phyloP scores from a whole-genome alignment of 2,329 filamentous ascomycete genomes.

The Sporothrix brunneoviolacea region DNA sequence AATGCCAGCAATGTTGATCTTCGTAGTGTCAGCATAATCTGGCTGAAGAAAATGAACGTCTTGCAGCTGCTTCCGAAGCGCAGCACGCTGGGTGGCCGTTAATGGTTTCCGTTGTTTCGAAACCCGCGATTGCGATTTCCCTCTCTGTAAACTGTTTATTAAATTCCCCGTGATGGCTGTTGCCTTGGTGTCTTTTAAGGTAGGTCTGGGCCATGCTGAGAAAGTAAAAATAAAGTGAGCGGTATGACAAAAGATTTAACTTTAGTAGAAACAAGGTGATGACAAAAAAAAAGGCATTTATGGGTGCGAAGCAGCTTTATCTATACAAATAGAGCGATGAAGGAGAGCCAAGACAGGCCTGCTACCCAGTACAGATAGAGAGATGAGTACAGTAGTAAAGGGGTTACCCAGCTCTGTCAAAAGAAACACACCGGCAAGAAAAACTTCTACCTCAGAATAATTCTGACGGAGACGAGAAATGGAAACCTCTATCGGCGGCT shows the following conservation, averaged over 20 bases:
- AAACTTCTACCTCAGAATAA: no score
- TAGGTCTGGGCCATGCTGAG: background rate
- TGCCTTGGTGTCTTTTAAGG: slow-evolving; percentile 3
- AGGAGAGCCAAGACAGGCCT: background rate
- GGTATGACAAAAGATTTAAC: background rate
- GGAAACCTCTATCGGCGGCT: background rate
- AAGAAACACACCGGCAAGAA: no score
- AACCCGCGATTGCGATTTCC: slow-evolving; percentile 12
- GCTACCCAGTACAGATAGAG: background rate
- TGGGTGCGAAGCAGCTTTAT: slow-evolving; percentile 2
- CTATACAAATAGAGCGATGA: background rate
- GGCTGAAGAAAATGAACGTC: slow-evolving; percentile 18
- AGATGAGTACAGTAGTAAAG: background rate
- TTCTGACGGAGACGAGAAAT: no score
- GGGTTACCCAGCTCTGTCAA: background rate
- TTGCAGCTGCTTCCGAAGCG: slow-evolving; percentile 19
- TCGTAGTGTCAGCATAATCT: slow-evolving; percentile 19
- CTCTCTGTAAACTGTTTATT: slow-evolving; percentile 13
- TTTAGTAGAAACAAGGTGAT: background rate
- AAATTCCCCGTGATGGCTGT: slow-evolving; percentile 12
- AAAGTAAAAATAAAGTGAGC: background rate
- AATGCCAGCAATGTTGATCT: slow-evolving; percentile 20
- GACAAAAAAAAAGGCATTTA: slow-evolving; percentile 4
- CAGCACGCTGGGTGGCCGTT: slow-evolving; percentile 15
- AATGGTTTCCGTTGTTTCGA: slow-evolving; percentile 14